Conservation (phyloP, 2,329 filamentous ascomycete species). For the Zopfia rhizophila region DNA sequence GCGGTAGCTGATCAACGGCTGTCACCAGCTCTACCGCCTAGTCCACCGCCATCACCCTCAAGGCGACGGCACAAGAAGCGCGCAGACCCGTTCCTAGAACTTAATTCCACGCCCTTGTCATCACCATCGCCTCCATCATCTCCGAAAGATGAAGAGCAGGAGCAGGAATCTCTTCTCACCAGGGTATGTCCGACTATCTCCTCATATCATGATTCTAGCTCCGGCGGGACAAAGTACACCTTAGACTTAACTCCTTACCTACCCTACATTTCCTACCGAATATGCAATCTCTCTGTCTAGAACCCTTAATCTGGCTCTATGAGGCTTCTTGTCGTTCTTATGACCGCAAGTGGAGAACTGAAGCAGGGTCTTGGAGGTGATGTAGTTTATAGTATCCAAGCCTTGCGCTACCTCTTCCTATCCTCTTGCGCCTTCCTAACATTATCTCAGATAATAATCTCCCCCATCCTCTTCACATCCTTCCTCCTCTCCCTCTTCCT, state of each 20-base stretch:
- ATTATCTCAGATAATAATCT: conserved; percentile 60
- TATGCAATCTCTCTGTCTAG: no score
- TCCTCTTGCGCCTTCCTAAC: conserved; percentile 6
- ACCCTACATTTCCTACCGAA: no score
- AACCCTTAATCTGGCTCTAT: no score
- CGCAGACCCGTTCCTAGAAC: conserved; percentile 42
- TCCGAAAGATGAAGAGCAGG: conserved; percentile 26
- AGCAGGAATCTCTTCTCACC: conserved; percentile 36
- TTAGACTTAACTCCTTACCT: no score
- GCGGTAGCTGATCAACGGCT: neutral
- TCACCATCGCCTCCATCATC: conserved; percentile 32
- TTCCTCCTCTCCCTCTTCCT: conserved; percentile 73
- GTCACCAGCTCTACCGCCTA: conserved; percentile 29
- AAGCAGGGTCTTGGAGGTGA: no score
- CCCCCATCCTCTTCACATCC: conserved; percentile 70
- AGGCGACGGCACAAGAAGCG: conserved; percentile 35
- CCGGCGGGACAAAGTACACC: no score
- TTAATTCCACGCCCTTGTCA: conserved; percentile 33
- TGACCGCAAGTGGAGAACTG: no score
- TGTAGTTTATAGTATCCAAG: conserved; percentile 3
- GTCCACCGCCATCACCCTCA: conserved; percentile 43
- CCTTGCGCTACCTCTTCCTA: neutral
- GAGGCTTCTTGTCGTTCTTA: no score
- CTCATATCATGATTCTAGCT: no score
- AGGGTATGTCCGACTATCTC: no score